phyloP scores from a whole-genome alignment of 139 green algal species.

The Tetradesmus lagerheimii region DNA sequence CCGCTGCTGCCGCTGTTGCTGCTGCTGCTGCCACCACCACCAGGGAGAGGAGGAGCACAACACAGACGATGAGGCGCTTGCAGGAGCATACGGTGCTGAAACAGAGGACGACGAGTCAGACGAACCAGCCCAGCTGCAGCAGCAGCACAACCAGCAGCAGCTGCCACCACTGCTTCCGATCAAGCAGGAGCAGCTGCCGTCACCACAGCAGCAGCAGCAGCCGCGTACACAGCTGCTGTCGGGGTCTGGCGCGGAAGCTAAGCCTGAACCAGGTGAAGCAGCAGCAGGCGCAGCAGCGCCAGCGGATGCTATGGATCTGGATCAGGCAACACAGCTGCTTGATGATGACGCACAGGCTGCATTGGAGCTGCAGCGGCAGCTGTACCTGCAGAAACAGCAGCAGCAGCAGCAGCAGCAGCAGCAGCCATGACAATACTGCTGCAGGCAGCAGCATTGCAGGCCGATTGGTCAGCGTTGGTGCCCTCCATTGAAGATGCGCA shows the following conservation, averaged over 20 bases:
- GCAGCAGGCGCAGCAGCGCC: neutral
- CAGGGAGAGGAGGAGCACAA: slow-evolving; percentile 28
- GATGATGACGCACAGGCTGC: neutral
- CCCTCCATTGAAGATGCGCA: too few species aligned
- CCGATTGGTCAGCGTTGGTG: neutral
- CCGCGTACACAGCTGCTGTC: neutral
- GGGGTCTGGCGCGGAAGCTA: neutral
- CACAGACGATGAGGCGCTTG: slow-evolving; percentile 36
- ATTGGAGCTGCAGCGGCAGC: neutral
- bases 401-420: slow-evolving; percentile 20
- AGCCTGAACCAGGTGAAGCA: neutral
- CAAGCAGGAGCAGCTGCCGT: neutral
- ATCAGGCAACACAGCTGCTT: neutral
- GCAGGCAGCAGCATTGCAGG: neutral
- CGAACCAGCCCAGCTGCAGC: neutral
- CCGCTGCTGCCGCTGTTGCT: neutral
- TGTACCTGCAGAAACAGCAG: slow-evolving; percentile 16
- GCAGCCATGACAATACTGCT: neutral
- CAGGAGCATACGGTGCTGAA: slow-evolving; percentile 31
- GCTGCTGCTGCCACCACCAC: neutral
- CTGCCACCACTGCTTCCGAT: neutral
- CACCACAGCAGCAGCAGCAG: neutral
- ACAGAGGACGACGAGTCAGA: slow-evolving; percentile 34
- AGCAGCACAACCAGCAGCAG: neutral
- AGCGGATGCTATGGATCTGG: neutral